Evolutionary conservation across 2,329 filamentous ascomycete species (phyloP).

Genomic region (Microsporum audouinii): DNA sequence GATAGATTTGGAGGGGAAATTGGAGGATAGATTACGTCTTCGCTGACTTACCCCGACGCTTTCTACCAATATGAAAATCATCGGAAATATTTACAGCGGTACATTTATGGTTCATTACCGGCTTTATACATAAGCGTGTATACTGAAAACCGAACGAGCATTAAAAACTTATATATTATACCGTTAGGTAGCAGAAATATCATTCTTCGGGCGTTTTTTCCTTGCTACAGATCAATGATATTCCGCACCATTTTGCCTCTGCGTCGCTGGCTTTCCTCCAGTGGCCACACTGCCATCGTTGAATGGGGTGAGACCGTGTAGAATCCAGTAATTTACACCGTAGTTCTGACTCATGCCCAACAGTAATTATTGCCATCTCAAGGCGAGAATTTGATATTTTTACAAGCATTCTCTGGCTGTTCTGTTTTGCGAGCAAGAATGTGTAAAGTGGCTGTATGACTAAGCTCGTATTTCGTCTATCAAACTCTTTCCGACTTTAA

Average conservation of each 20-base stretch:
- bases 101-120: conserved; percentile 20
- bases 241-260: neutral
- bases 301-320: neutral
- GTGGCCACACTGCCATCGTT: neutral
- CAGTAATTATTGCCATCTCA: neutral
- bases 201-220: too few species aligned
- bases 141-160: neutral
- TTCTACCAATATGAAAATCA: conserved; percentile 33
- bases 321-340: neutral
- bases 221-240: too few species aligned
- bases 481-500: neutral
- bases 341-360: neutral
- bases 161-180: too few species aligned
- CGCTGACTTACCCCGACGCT: conserved; percentile 37
- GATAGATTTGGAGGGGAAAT: conserved; percentile 37
- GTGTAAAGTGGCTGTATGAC: neutral
- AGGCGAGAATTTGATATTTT: neutral
- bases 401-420: neutral
- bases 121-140: neutral
- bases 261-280: neutral
- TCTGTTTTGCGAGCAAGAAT: neutral
- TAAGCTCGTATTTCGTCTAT: conserved; percentile 1
- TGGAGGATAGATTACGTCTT: conserved; percentile 32
- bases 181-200: too few species aligned
- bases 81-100: conserved; percentile 38